Conservation (phyloP, 2,329 filamentous ascomycete species). For the Cladosporium velox region DNA sequence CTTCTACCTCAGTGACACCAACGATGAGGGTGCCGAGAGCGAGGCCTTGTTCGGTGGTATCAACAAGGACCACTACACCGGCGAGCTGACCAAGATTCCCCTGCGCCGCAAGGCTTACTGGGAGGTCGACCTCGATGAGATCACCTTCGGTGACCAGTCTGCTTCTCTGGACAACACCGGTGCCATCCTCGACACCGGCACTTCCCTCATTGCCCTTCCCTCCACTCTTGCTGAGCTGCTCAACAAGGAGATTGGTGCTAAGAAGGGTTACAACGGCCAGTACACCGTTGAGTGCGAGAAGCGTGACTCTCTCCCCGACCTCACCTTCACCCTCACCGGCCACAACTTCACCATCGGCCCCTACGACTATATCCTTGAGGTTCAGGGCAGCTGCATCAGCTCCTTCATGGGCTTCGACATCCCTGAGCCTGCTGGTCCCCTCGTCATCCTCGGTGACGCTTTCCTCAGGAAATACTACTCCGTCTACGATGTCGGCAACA, state of each 20-base stretch:
- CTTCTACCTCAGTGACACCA: conserved; percentile 85
- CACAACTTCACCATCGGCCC: conserved; percentile 89
- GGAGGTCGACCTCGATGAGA: conserved; percentile 95
- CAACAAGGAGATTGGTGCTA: conserved; percentile 96
- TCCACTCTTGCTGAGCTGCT: conserved; percentile 89
- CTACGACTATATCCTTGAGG: conserved; percentile 93
- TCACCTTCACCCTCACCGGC: conserved; percentile 86
- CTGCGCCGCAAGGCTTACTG: conserved; percentile 99
- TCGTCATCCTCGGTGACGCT: conserved; percentile 90
- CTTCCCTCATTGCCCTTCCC: conserved; percentile 94
- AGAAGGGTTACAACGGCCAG: conserved; percentile 96
- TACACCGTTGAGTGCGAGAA: conserved; percentile 90
- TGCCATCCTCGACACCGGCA: conserved; percentile 96
- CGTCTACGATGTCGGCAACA: conserved; percentile 90
- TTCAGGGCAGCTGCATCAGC: conserved; percentile 93
- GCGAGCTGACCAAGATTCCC: conserved; percentile 89
- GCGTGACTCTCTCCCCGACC: conserved; percentile 80
- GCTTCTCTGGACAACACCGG: conserved; percentile 93
- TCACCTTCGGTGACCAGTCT: conserved; percentile 81
- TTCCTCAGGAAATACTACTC: conserved; percentile 87
- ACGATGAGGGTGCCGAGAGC: conserved; percentile 71
- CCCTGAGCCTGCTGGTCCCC: conserved; percentile 81
- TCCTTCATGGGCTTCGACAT: conserved; percentile 93
- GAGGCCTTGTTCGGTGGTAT: conserved; percentile 89
- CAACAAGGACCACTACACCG: conserved; percentile 76